Evolutionary conservation across 345 rosid species (phyloP), one percentile per base, ranked within the genome.

Genomic region (Salix suchowensis): DNA sequence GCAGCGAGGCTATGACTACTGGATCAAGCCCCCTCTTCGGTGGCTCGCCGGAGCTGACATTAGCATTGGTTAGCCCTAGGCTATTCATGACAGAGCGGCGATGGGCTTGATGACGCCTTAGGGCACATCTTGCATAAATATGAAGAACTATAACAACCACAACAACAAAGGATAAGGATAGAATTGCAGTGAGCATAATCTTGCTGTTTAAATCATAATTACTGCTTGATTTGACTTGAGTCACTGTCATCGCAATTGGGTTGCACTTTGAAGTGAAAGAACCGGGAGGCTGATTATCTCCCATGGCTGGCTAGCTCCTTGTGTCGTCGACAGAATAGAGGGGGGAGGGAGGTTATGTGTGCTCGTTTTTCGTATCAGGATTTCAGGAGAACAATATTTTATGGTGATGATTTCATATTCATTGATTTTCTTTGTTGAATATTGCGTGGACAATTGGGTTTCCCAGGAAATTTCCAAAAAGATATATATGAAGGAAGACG

Each of bases 1-100:
- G 97, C 30, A 94, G 82, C 16, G 88, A 82, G 40, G 89, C 85
- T 64, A 91, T 88, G 81, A 85, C 74, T 18, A 42, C 18, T 1
- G 86, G 86, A 61, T 87, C 82, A 16, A 90, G 91, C 26, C 97
- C 92, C 64, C 83, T 79, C 50, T 21, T 70, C 5, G 76, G 68
- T 10, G 75, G 76, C 79, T 80, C 76, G 4, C 50, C 48, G 68
- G 83, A 30, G 30, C 65, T 55, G 36, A 18, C 26, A 26, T 37
- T 4, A 18, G 68, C 44, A 1, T 28, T 23, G 15, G 58, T 23
- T 1, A 65, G 13, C 15, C 72, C 79, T 2, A 75, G 39, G 26
- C 62, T 5, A 23, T 28, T 23, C 11, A 75, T n/a, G 5, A 65
- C 2, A 6, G 58, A 40, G 6, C 76, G 30, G 7, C 71, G 19